Evolutionary conservation across 1,284 basidiomycete genomes (phyloP).

Genomic region (Polyporus tsugae): DNA sequence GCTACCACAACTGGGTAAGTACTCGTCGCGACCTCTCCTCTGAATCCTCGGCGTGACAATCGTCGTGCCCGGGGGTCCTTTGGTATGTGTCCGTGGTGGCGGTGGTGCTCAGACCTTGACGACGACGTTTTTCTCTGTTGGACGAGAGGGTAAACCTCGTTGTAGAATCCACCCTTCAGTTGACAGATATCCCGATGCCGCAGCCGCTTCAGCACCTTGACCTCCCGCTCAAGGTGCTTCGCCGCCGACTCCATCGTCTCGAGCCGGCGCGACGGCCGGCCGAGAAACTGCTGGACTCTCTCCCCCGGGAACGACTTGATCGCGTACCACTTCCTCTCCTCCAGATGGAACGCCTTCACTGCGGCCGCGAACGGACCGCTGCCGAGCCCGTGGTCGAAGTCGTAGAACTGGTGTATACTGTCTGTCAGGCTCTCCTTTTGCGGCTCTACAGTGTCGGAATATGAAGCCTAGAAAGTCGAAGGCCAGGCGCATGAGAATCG

Average conservation of each 20-base stretch:
- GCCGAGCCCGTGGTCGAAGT: slow-evolving; percentile 71
- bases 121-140: too few species aligned
- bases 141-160: too few species aligned
- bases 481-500: neutral
- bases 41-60: too few species aligned
- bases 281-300: slow-evolving; percentile 39
- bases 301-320: slow-evolving; percentile 76
- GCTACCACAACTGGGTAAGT: too few species aligned
- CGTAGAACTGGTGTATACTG: slow-evolving; percentile 50
- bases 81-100: too few species aligned
- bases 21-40: too few species aligned
- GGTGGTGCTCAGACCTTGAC: too few species aligned
- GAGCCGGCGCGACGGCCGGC: neutral
- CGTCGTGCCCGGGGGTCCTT: too few species aligned
- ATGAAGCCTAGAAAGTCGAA: slow-evolving; percentile 49
- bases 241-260: slow-evolving; percentile 6
- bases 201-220: slow-evolving; percentile 77
- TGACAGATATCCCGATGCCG: slow-evolving; percentile 84
- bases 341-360: slow-evolving; percentile 67
- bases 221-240: slow-evolving; percentile 69
- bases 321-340: slow-evolving; percentile 68
- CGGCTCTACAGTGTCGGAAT: slow-evolving; percentile 57
- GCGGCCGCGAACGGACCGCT: slow-evolving; percentile 84
- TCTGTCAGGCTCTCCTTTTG: slow-evolving; percentile 38
- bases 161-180: too few species aligned